Percentiles rank a stretch among this genome's conserved stretches.
Evolutionary conservation across 2,329 filamentous ascomycete species (phyloP).

Genomic region (Talaromyces atroroseus): DNA sequence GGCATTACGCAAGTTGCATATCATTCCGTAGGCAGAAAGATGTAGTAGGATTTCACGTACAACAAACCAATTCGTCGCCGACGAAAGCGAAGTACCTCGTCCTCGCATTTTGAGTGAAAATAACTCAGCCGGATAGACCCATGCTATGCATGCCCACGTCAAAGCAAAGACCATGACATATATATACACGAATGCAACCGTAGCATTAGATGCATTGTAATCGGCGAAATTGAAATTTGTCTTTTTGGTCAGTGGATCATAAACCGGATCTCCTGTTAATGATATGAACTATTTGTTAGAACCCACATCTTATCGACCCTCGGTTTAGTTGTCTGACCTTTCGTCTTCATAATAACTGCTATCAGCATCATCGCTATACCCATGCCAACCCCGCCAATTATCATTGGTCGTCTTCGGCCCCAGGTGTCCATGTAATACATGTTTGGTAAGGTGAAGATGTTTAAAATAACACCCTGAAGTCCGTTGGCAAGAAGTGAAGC

Average conservation of each 20-base stretch:
- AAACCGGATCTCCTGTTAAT: slow-evolving; percentile 17
- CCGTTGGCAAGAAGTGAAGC: slow-evolving; percentile 26
- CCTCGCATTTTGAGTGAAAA: slow-evolving; percentile 20
- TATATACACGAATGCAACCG: slow-evolving; percentile 26
- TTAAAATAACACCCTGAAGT: slow-evolving; percentile 24
- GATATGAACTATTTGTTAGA: no score
- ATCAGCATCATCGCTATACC: slow-evolving; percentile 25
- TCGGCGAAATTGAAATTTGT: slow-evolving; percentile 19
- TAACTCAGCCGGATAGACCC: slow-evolving; percentile 22
- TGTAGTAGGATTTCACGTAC: slow-evolving; percentile 13
- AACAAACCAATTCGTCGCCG: slow-evolving; percentile 25
- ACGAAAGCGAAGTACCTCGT: slow-evolving; percentile 20
- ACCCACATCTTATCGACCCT: background rate
- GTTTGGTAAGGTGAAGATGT: slow-evolving; percentile 25
- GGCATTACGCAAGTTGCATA: no score
- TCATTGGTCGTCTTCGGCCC: slow-evolving; percentile 24
- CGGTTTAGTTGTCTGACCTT: slow-evolving; percentile 12
- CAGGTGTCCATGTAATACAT: slow-evolving; percentile 27
- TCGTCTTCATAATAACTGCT: slow-evolving; percentile 24
- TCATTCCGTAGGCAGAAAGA: no score
- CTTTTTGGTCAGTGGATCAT: slow-evolving; percentile 19
- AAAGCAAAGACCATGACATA: slow-evolving; percentile 25
- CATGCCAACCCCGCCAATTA: slow-evolving; percentile 24
- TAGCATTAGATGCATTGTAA: slow-evolving; percentile 17
- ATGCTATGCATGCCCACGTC: slow-evolving; percentile 24